phyloP scores from a whole-genome alignment of 371 early-diverging fungal genomes.

The Mucor racemosus region DNA sequence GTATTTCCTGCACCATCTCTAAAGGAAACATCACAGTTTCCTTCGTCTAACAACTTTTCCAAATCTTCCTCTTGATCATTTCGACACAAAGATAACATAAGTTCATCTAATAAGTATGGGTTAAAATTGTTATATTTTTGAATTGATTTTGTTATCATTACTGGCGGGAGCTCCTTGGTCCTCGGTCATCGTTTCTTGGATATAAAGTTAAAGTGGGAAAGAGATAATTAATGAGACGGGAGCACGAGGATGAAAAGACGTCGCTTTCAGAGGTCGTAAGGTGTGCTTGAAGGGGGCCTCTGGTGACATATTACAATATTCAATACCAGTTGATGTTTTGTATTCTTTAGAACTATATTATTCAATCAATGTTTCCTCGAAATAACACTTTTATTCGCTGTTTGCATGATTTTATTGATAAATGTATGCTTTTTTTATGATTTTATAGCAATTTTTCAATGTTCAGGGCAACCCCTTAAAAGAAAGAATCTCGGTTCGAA shows the following conservation, averaged over 20 bases:
- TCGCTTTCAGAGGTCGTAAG: neutral
- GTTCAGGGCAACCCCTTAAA: too few species aligned
- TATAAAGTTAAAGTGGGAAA: neutral
- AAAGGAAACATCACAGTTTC: constrained; percentile 55
- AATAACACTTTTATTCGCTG: neutral
- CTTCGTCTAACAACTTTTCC: constrained; percentile 36
- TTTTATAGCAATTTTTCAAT: too few species aligned
- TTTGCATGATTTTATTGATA: neutral
- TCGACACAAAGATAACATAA: constrained; percentile 59
- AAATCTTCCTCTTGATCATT: constrained; percentile 61
- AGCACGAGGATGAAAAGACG: neutral
- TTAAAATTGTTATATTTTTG: neutral
- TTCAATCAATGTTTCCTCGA: neutral
- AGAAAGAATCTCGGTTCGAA: too few species aligned
- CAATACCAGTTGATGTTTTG: neutral
- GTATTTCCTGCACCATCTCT: constrained; percentile 68
- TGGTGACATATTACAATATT: neutral
- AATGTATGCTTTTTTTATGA: too few species aligned
- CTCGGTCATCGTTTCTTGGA: constrained; percentile 6
- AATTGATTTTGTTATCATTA: neutral
- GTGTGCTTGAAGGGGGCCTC: neutral
- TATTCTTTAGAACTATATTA: neutral
- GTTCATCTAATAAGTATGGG: constrained; percentile 45
- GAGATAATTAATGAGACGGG: neutral
- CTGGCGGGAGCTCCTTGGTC: constrained; percentile 18